A percentile compares a stretch with the other conserved stretches of the same genome.
These are phyloP conservation scores for Saccharomycopsis malanga DNA, from an alignment of 805 yeast genomes.

Conservation along the genomic window DNA sequence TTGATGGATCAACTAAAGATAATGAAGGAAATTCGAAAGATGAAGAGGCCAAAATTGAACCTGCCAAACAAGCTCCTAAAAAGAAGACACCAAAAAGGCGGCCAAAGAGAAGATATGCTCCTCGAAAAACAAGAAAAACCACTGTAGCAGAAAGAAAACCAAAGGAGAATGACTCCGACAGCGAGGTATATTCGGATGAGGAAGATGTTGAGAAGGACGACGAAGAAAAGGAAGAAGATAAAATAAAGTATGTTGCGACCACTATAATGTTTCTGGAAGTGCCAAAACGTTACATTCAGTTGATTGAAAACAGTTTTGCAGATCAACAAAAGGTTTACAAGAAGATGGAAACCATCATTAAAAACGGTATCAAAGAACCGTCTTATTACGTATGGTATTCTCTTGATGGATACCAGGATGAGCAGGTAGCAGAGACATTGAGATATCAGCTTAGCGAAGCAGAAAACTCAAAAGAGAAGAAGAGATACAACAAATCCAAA, in stretches of 20 bases:
- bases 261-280: slow-evolving; percentile 61
- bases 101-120: slow-evolving; percentile 22
- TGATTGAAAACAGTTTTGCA: slow-evolving; percentile 59
- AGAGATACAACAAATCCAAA: slow-evolving; percentile 10
- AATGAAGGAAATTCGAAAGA: too few species aligned
- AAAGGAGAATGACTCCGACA: slow-evolving; percentile 9
- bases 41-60: too few species aligned
- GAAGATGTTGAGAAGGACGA: slow-evolving; percentile 13
- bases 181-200: neutral
- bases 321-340: slow-evolving; percentile 47
- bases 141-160: slow-evolving; percentile 7
- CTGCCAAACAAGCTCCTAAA: neutral
- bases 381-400: slow-evolving; percentile 76
- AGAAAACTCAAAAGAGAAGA: slow-evolving; percentile 34
- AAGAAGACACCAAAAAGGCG: slow-evolving; percentile 20
- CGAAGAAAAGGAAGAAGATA: slow-evolving; percentile 20
- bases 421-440: slow-evolving; percentile 53
- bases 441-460: slow-evolving; percentile 49
- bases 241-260: slow-evolving; percentile 42
- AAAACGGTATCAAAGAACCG: slow-evolving; percentile 52
- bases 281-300: slow-evolving; percentile 57
- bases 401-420: slow-evolving; percentile 69
- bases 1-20: slow-evolving; percentile 2
- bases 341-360: slow-evolving; percentile 55
- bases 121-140: slow-evolving; percentile 19